phyloP scores from a whole-genome alignment of 2,329 filamentous ascomycete species.

The Septoria linicola region DNA sequence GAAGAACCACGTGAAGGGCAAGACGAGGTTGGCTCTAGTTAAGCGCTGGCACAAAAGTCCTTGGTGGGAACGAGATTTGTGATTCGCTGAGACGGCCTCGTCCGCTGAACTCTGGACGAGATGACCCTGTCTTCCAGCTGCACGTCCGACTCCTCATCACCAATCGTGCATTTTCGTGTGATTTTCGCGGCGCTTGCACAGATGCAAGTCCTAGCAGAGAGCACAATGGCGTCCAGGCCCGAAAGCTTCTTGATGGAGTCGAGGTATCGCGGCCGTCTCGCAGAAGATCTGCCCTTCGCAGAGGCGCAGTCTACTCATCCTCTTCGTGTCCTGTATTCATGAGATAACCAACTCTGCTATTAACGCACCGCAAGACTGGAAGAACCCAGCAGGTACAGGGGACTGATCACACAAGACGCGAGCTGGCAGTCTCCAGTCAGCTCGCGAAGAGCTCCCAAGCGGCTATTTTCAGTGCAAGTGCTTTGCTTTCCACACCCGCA shows the following conservation, averaged over 20 bases:
- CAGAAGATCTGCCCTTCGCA: background rate
- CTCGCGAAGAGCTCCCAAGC: slow-evolving; percentile 13
- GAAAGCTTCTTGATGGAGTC: slow-evolving; percentile 14
- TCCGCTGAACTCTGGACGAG: background rate
- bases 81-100: slow-evolving; percentile 3
- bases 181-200: slow-evolving; percentile 19
- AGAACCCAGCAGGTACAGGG: background rate
- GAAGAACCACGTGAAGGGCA: background rate
- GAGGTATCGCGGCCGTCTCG: background rate
- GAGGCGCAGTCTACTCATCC: background rate
- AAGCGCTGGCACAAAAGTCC: background rate
- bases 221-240: slow-evolving; percentile 8
- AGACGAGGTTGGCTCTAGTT: background rate
- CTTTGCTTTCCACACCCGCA: slow-evolving; percentile 15
- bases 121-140: slow-evolving; percentile 8
- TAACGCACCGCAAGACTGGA: slow-evolving; percentile 1
- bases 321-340: background rate
- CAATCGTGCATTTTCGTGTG: slow-evolving; percentile 20
- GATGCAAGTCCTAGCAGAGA: background rate
- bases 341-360: background rate
- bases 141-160: slow-evolving; percentile 12
- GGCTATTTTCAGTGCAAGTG: slow-evolving; percentile 23
- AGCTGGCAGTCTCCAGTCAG: slow-evolving; percentile 1
- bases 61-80: background rate
- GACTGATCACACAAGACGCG: background rate